Base-by-base conservation (phyloP, 371 early-diverging fungal genomes). In the Mucor indicus region DNA sequence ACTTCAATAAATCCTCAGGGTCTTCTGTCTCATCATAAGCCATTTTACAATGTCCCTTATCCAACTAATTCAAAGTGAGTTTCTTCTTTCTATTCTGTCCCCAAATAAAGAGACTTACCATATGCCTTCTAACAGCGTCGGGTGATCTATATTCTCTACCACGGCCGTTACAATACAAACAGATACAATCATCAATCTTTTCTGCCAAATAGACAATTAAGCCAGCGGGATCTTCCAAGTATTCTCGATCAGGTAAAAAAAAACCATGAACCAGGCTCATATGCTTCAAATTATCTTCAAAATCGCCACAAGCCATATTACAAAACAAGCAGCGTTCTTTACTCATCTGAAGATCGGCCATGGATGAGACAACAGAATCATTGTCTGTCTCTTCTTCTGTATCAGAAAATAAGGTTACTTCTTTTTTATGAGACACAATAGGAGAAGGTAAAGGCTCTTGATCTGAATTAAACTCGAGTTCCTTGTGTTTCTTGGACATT, bases 161-260 rank as follows among this genome's bases (percentile, higher is more conserved):
- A 43, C 87, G 86, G 24, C 92, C 95, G 57, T 95, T 93, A 69
- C 99, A 98, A 72, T 87, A 93, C 16, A 98, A 51, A 61, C 99
- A 98, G 12, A 90, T 78, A 66, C 92, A 87, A 48, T 86, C 92
- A 10, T 94, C 84, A 53, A 98, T 75, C 69, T 98, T 98, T 61
- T 95, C 94, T 7, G 86, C 92, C 24, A 98, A 71, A 63, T 94
- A 96, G 48, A 71, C 63, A 44, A 98, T 71, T 59, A 98, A 68
- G 2, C 97, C 98, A 23, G 79, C 77, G 13, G 90, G 56, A 53
- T 97, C 93, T 3, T 81, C 84, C 24, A 98, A 64, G 56, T 87
- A 95, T 67, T 97, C 98, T 20, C 87, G 68, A 67, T 98, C 95
- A 8, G 99, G 99, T 48, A 98, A 83, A 64, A 95, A 98, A 77